Evolutionary conservation across 495 filamentous ascomycete genomes (phyloP).

Genomic region (Podospora pseudoanserina): DNA sequence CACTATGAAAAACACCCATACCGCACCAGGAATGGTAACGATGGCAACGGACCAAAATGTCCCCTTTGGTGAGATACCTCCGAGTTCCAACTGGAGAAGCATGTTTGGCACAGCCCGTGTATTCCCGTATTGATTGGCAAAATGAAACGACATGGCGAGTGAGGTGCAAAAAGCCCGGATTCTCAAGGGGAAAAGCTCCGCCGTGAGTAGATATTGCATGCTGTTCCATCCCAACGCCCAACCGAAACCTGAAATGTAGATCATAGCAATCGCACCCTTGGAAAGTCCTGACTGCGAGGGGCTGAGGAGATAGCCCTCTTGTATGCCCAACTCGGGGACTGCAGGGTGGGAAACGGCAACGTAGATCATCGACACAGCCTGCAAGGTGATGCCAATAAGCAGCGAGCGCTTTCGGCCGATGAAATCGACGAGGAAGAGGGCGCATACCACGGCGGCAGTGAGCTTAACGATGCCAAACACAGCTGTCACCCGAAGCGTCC

Average conservation of each 20-base stretch:
- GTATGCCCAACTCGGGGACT: slow-evolving; percentile 45
- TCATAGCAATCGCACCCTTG: slow-evolving; percentile 60
- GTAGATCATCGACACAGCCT: slow-evolving; percentile 64
- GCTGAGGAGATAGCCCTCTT: slow-evolving; percentile 28
- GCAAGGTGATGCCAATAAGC: slow-evolving; percentile 58
- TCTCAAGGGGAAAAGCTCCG: slow-evolving; percentile 68
- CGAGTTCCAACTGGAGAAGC: slow-evolving; percentile 42
- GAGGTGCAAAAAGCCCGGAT: slow-evolving; percentile 50
- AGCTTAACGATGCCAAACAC: slow-evolving; percentile 72
- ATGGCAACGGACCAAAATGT: slow-evolving; percentile 67
- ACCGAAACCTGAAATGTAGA: slow-evolving; percentile 61
- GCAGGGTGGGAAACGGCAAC: slow-evolving; percentile 62
- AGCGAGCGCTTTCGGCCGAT: slow-evolving; percentile 70
- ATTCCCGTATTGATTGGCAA: slow-evolving; percentile 71
- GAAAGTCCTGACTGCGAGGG: slow-evolving; percentile 37
- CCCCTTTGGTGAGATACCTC: slow-evolving; percentile 48
- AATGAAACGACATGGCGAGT: slow-evolving; percentile 59
- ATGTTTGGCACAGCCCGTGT: slow-evolving; percentile 56
- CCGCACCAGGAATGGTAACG: slow-evolving; percentile 55
- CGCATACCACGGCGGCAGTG: slow-evolving; percentile 58
- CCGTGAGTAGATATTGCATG: slow-evolving; percentile 72
- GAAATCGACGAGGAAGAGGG: slow-evolving; percentile 69
- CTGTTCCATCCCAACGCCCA: slow-evolving; percentile 75
- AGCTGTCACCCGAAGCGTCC: slow-evolving; percentile 62
- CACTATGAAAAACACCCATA: slow-evolving; percentile 60